Base-by-base conservation (phyloP, 2,329 filamentous ascomycete species). In the Diaporthe vaccinii region DNA sequence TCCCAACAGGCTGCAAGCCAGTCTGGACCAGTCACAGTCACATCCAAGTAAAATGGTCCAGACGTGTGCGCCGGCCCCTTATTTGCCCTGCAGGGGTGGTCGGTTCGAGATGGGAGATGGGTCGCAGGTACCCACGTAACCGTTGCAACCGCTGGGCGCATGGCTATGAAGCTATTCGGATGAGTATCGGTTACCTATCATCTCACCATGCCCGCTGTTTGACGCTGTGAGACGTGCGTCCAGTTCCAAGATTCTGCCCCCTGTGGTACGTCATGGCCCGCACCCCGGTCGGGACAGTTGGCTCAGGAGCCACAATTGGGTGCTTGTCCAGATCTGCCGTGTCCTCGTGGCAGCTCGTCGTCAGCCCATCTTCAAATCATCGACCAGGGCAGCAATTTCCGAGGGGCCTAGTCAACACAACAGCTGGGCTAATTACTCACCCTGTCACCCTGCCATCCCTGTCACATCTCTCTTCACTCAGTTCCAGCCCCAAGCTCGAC, bases 1-100 rank as follows among this genome's bases (percentile, higher is more conserved):
- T 15, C n/a, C 8, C 57, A 39, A 39, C 25, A 41, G 57, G 70
- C 36, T 55, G 57, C 44, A 44, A 71, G 49, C 57, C 69, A 31
- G 36, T 53, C 22, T 72, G 41, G 34, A 72, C 70, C 59, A 46
- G 57, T 61, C 70, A 49, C 68, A 61, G 41, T 72, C 70, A 72
- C 25, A 51, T 20, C 31, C 57, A 73, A 25, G 14, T 39, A 39
- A 14, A 39, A 39, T 39, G 65, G 36, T 41, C 46, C 58, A 73
- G 70, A 65, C 58, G 51, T 65, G 36, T 41, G 59, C 36, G 44
- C 41, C 39, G 22, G 10, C 46, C 70, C 34, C 59, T 39, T 31
- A 17, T 51, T 41, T 53, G 15, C 70, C n/a, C n/a, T n/a, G n/a
- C 34, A 65, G 58, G 44, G 36, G 25, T 34, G 34, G 36, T 39